Base-by-base conservation (phyloP, 768 basidiomycete genomes). In the Tulasnella calospora region DNA sequence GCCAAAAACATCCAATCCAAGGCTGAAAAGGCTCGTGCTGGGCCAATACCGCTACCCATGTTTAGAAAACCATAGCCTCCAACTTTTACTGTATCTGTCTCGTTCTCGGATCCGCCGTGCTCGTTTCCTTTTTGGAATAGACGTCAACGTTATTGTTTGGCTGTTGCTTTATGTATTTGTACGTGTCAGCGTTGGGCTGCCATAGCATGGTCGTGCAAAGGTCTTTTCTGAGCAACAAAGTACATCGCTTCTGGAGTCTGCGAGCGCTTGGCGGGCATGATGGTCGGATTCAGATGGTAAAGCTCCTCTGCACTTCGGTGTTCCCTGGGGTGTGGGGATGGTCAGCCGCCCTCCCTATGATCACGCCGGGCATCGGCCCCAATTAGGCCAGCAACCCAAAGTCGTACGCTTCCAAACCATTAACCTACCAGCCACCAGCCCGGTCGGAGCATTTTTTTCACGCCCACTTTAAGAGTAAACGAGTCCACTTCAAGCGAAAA, bases 1-100 rank as follows among this genome's bases (percentile, higher is more conserved):
- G 97, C 96, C 76, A 98, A 98, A 87, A 95, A 92, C 83, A 94
- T 94, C 83, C 95, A 96, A 86, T 93, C 92, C 82, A 94, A 91
- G 83, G 84, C 87, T 73, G 94, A 94, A 81, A 86, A 85, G 81
- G 88, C 83, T 40, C 81, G 88, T 80, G 85, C 84, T 81, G 84
- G 85, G 38, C 87, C 89, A 74, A 80, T 84, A 0, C 87, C 93
- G 79, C 88, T 94, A 80, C 94, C 94, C 27, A 83, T 93, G 80
- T 83, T 81, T 51, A 80, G 80, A 71, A 73, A 77, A 55, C 80
- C 69, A 80, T 72, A 38, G 51, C 30, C 27, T 23, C n/a, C 10
- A 19, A 44, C 27, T 30, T 33, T 44, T 17, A 33, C n/a, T 71
- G 35, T 12, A 38, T 36, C 15, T 19, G 7, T 33, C 8, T 44